Percentiles rank a stretch among this genome's conserved stretches.
phyloP scores from a whole-genome alignment of 2,329 filamentous ascomycete species.

The Colletotrichum eleusines region DNA sequence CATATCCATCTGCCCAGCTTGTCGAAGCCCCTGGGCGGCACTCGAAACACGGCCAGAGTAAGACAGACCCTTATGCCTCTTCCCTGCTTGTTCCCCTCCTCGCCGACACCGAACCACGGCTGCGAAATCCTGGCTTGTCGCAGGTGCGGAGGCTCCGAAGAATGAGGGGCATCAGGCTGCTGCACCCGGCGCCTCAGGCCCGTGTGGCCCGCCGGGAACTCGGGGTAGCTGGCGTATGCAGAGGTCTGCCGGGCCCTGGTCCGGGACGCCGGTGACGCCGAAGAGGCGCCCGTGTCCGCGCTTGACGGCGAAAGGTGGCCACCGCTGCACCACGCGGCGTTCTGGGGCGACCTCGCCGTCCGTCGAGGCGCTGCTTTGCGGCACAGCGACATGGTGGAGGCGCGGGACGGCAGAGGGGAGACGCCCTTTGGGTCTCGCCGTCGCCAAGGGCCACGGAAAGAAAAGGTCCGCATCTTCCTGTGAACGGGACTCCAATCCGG shows the following conservation, averaged over 20 bases:
- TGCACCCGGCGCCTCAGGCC: not conserved
- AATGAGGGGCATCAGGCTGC: not conserved
- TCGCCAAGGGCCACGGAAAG: not conserved
- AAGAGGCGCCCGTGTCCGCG: not conserved
- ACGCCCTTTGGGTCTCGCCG: not conserved
- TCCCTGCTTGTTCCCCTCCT: too few relatives aligned
- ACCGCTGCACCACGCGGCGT: slow-evolving; percentile 2
- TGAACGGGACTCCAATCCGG: not conserved
- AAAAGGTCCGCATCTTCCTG: not conserved
- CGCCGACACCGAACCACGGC: not conserved
- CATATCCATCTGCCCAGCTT: not conserved
- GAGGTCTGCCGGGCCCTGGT: not conserved
- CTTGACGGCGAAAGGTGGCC: not conserved
- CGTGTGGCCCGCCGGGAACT: not conserved
- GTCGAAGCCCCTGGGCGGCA: not conserved
- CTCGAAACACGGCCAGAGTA: not conserved
- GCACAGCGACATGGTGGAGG: not conserved
- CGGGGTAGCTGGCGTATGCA: not conserved
- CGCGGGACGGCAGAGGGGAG: not conserved
- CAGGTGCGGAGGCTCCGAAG: not conserved
- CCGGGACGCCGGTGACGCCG: not conserved
- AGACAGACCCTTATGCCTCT: not conserved
- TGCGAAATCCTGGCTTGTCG: not conserved
- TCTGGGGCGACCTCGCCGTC: not conserved
- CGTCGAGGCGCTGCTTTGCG: not conserved